Conservation (phyloP, 1,139 yeast species). For the Scheffersomyces quercinus region DNA sequence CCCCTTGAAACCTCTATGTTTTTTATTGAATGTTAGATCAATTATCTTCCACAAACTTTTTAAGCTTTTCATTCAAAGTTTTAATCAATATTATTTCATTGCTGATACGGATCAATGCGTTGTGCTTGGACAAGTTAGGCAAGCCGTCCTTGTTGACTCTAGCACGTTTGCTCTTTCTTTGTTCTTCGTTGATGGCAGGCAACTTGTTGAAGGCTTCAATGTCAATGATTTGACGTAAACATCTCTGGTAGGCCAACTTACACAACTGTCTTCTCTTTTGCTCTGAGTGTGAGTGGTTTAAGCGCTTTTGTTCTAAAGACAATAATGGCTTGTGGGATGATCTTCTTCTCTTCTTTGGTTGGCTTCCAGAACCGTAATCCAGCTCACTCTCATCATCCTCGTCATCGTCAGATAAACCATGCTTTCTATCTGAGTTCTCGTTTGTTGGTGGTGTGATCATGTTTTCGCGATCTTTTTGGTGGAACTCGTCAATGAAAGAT, state of each 20-base stretch:
- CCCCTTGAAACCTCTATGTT: no score
- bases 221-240: constrained; percentile 42
- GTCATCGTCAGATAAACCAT: constrained; percentile 9
- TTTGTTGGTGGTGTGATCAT: constrained; percentile 44
- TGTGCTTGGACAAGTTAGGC: constrained; percentile 49
- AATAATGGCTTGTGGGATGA: constrained; percentile 48
- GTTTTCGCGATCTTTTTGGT: constrained; percentile 3
- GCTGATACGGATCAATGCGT: constrained; percentile 45
- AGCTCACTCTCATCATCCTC: constrained; percentile 14
- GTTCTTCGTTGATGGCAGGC: constrained; percentile 20
- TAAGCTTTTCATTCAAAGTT: constrained; percentile 35
- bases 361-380: constrained; percentile 2
- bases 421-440: constrained; percentile 33
- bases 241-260: constrained; percentile 60
- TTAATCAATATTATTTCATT: constrained; percentile 40
- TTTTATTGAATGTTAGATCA: no score
- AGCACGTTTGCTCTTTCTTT: constrained; percentile 42
- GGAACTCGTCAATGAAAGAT: constrained; percentile 5
- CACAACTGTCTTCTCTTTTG: constrained; percentile 74
- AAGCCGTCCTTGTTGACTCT: constrained; percentile 48
- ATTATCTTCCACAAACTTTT: constrained; percentile 14
- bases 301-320: constrained; percentile 65
- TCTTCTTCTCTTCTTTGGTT: constrained; percentile 29
- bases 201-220: constrained; percentile 40
- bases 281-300: constrained; percentile 74